These are phyloP conservation scores for Paramecium octaurelia DNA, from an alignment of 73 alveolate genomes.

Conservation along the genomic window DNA sequence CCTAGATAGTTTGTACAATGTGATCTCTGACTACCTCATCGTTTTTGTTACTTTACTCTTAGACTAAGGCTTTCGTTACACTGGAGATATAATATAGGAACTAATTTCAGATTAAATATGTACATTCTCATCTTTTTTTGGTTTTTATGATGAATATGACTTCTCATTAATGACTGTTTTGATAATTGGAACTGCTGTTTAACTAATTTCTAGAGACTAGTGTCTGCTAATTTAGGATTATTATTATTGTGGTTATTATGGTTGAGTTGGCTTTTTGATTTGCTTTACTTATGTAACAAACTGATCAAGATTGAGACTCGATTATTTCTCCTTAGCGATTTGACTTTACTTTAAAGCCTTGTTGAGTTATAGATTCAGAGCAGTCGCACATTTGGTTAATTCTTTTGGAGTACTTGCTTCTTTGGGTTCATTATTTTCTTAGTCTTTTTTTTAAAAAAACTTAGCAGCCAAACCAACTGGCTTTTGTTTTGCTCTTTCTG, in stretches of 20 bases:
- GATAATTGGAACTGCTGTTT: background rate
- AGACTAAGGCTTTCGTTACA: background rate
- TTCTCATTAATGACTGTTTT: background rate
- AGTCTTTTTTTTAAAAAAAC: slow-evolving; percentile 30
- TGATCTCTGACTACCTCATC: slow-evolving; percentile 55
- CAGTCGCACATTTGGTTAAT: slow-evolving; percentile 17
- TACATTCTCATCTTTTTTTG: slow-evolving; percentile 24
- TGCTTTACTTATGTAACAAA: slow-evolving; percentile 13
- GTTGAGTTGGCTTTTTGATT: background rate
- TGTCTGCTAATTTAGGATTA: background rate
- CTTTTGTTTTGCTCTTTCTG: slow-evolving; percentile 13
- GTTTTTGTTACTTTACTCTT: background rate
- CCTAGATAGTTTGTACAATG: slow-evolving; percentile 29
- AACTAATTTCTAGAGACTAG: slow-evolving; percentile 24
- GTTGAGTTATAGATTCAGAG: background rate
- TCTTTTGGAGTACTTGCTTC: slow-evolving; percentile 4
- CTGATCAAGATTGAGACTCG: background rate
- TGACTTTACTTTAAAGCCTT: background rate
- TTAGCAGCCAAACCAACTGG: slow-evolving; percentile 36
- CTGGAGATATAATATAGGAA: slow-evolving; percentile 22
- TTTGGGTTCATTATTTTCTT: background rate
- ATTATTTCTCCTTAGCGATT: background rate
- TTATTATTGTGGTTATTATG: background rate
- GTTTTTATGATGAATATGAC: slow-evolving; percentile 21
- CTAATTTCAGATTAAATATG: background rate